Conservation (phyloP, 192 early-diverging fungal genomes). For the Umbelopsis isabellina region DNA sequence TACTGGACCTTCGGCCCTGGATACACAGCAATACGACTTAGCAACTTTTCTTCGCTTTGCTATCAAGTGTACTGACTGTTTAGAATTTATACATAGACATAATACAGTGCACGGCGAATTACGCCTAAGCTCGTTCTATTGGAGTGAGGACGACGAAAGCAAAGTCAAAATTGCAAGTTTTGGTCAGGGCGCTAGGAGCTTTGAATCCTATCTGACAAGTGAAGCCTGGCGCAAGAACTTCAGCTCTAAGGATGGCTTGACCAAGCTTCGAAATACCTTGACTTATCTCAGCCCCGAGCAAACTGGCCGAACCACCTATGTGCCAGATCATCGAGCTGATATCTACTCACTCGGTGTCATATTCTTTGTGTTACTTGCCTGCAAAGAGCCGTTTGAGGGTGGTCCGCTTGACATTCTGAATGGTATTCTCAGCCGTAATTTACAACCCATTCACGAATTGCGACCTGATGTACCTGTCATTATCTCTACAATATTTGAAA, state of each 20-base stretch:
- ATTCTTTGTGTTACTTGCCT: slow-evolving; percentile 32
- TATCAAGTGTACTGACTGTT: slow-evolving; percentile 33
- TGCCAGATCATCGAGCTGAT: slow-evolving; percentile 39
- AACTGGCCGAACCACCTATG: slow-evolving; percentile 38
- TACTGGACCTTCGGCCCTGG: neutral
- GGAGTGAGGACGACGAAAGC: slow-evolving; percentile 26
- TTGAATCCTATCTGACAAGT: slow-evolving; percentile 31
- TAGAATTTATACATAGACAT: slow-evolving; percentile 39
- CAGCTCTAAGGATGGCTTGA: slow-evolving; percentile 29
- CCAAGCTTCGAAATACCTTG: slow-evolving; percentile 20
- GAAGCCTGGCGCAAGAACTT: slow-evolving; percentile 28
- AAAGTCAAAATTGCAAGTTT: slow-evolving; percentile 32
- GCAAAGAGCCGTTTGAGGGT: slow-evolving; percentile 34
- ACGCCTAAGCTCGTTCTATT: slow-evolving; percentile 27
- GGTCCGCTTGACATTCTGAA: slow-evolving; percentile 39
- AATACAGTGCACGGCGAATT: slow-evolving; percentile 37
- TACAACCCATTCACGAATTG: slow-evolving; percentile 32
- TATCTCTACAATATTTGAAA: slow-evolving; percentile 32
- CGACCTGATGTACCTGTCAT: slow-evolving; percentile 33
- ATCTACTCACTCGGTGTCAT: slow-evolving; percentile 41
- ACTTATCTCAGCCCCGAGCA: slow-evolving; percentile 37
- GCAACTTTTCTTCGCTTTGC: slow-evolving; percentile 37
- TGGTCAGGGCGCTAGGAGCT: slow-evolving; percentile 24
- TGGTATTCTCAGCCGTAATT: slow-evolving; percentile 29
- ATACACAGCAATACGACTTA: slow-evolving; percentile 27